These are phyloP conservation scores for Chrysosporium keratinophilum DNA, from an alignment of 2,329 filamentous ascomycete genomes.

Conservation along the genomic window DNA sequence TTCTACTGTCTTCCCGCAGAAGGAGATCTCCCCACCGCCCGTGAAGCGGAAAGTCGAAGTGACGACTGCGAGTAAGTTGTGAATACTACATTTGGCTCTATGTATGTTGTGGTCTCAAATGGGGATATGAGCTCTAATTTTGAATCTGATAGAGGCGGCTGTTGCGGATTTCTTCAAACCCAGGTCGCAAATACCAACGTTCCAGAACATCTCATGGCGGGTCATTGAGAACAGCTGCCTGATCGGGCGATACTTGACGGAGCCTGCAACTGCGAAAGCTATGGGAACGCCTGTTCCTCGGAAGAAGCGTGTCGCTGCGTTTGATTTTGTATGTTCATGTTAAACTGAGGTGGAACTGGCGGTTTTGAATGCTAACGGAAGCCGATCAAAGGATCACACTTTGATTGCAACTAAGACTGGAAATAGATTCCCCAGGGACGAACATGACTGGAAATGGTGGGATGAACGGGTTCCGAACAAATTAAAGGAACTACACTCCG, in stretches of 20 bases:
- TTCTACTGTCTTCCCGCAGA: background rate
- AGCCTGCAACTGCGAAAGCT: constrained; percentile 8
- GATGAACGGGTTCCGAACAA: constrained; percentile 56
- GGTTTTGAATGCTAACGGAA: background rate
- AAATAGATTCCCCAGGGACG: constrained; percentile 61
- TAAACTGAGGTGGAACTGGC: background rate
- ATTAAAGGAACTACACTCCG: constrained; percentile 57
- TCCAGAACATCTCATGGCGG: constrained; percentile 62
- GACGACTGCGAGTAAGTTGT: constrained; percentile 43
- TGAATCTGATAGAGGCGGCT: constrained; percentile 29
- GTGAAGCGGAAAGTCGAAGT: constrained; percentile 46
- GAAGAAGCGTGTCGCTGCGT: constrained; percentile 34
- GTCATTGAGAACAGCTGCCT: constrained; percentile 59
- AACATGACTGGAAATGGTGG: constrained; percentile 94
- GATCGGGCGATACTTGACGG: constrained; percentile 58
- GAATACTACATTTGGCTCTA: background rate
- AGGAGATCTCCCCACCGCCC: constrained; percentile 47
- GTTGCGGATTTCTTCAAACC: constrained; percentile 85
- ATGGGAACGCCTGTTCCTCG: constrained; percentile 5
- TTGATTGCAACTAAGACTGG: constrained; percentile 71
- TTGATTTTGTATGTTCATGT: constrained; percentile 35
- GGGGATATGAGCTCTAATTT: background rate
- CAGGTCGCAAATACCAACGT: constrained; percentile 70
- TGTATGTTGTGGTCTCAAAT: background rate
- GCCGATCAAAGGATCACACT: constrained; percentile 61